Base-by-base conservation (phyloP, 129 eudicot species). In the Lonicera japonica region DNA sequence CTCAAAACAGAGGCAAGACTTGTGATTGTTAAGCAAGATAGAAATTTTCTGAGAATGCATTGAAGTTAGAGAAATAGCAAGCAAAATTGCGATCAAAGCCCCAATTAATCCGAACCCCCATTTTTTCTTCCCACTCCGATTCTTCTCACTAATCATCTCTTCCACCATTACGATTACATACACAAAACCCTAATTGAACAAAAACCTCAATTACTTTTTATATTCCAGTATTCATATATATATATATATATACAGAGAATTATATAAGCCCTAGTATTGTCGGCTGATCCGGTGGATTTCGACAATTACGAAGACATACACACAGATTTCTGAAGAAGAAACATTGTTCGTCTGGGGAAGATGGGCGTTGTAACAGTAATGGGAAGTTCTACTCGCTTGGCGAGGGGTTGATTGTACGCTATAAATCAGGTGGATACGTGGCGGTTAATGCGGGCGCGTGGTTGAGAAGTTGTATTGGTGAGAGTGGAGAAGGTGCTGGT, bases 1-100 rank as follows among this genome's bases (percentile, higher is more conserved):
- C 89, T 85, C 61, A 51, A 80, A 72, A 82, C 96, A 85, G 14
- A 21, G 73, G 43, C 79, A 80, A 36, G 82, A 55, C 58, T 77
- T 69, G 21, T 64, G 78, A 67, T 80, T 62, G 64, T 18, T 41
- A 9, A 52, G 7, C 20, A 70, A 61, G 1, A 45, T 18, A 29
- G 71, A 54, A 22, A 72, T 50, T 21, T 40, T 70, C 58, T 60
- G 59, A 21, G 75, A 65, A 58, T 76, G 72, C 24, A 48, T 43
- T 25, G 73, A 76, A 56, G 74, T 56, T 10, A 83, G 19, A 22
- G 60, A 68, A 5, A 69, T 22, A 40, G 90, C 79, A 34, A 76
- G 56, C 54, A 85, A 58, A 70, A 82, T 50, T 53, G 56, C 82
- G 40, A 89, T 22, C 46, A 78, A 38, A 22, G 75, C 79, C 66